A percentile compares a stretch with the other conserved stretches of the same genome.
Evolutionary conservation across 2,329 filamentous ascomycete species (phyloP).

Genomic region (Byssothecium circinans): DNA sequence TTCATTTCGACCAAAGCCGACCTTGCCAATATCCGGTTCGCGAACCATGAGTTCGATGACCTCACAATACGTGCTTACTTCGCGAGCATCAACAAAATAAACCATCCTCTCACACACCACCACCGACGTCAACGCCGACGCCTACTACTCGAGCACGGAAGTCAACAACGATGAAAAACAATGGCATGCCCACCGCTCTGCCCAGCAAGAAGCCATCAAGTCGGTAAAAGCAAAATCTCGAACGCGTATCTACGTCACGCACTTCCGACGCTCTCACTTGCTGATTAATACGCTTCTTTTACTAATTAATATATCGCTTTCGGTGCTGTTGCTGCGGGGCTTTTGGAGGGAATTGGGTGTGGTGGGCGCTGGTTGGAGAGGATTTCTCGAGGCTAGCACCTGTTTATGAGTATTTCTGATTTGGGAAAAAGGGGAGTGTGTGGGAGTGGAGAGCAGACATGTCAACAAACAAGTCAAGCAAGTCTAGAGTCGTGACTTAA

Average conservation of each 20-base stretch:
- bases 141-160: background rate
- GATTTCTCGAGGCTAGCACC: slow-evolving; percentile 3
- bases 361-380: slow-evolving; percentile 3
- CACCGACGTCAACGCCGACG: background rate
- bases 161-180: background rate
- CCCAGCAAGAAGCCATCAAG: background rate
- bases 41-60: no score
- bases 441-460: no score
- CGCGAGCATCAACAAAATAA: no score
- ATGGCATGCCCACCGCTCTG: background rate
- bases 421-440: no score
- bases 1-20: no score
- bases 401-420: background rate
- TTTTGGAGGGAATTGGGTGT: slow-evolving; percentile 3
- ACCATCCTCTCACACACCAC: no score
- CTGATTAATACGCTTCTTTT: slow-evolving; percentile 6
- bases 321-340: slow-evolving; percentile 1
- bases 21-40: no score
- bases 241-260: background rate
- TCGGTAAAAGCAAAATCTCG: background rate
- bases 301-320: slow-evolving; percentile 7
- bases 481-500: no score
- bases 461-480: no score
- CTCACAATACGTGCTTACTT: no score
- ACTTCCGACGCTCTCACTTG: slow-evolving; percentile 6